These are phyloP conservation scores for Echium plantagineum DNA, from an alignment of 257 asterid species.

Conservation along the genomic window DNA sequence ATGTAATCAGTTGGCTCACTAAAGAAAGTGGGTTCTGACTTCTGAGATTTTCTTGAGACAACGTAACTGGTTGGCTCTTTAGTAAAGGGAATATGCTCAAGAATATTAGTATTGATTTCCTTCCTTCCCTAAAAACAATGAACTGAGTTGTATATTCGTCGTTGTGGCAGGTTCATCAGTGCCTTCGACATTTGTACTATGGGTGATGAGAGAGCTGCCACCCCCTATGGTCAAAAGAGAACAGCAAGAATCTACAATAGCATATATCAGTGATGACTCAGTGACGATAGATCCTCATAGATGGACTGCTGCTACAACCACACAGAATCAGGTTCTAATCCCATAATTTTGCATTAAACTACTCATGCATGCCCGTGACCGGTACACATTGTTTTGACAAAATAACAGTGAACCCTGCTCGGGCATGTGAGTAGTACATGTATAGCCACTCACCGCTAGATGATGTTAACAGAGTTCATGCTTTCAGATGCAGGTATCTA, in stretches of 20 bases:
- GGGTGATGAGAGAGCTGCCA: conserved; percentile 93
- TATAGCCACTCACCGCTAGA: no score
- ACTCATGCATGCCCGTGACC: neutral
- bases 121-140: neutral
- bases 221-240: conserved; percentile 39
- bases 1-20: no score
- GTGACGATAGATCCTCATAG: conserved; percentile 37
- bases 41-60: no score
- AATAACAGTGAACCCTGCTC: neutral
- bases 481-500: conserved; percentile 48
- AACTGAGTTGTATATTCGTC: neutral
- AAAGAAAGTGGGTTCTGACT: no score
- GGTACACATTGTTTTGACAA: neutral
- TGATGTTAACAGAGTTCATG: neutral
- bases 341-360: conserved; percentile 1
- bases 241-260: conserved; percentile 48
- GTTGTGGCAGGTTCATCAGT: conserved; percentile 65
- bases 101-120: neutral
- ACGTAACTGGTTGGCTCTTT: neutral
- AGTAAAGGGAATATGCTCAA: neutral
- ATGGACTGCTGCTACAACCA: conserved; percentile 55
- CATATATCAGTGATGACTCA: conserved; percentile 54
- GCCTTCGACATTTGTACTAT: conserved; percentile 69
- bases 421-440: no score
- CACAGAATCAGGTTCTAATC: conserved; percentile 60